These are phyloP conservation scores for Sphaerulina musiva DNA, from an alignment of 2,329 filamentous ascomycete species.

Conservation along the genomic window DNA sequence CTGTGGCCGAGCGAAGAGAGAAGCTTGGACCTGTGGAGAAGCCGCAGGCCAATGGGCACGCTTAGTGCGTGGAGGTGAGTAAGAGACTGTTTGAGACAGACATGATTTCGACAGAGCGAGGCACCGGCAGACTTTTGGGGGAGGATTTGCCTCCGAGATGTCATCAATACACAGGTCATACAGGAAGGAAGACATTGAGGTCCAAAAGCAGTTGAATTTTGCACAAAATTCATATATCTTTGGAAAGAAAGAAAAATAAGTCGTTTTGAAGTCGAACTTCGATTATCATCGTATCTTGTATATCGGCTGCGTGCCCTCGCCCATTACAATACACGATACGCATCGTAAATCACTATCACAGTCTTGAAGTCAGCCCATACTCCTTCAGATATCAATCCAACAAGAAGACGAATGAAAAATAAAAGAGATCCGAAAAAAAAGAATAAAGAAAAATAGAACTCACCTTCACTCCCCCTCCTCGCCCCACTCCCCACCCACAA, in stretches of 20 bases:
- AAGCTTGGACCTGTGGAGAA: conserved; percentile 34
- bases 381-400: no score
- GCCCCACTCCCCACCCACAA: conserved; percentile 19
- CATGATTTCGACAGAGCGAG: neutral
- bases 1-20: conserved; percentile 67
- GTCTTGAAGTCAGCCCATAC: no score
- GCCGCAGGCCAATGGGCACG: conserved; percentile 19
- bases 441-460: neutral
- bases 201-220: no score
- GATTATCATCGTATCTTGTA: neutral
- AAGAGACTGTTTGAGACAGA: no score
- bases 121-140: no score
- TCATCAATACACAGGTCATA: no score
- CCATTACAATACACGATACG: conserved; percentile 11
- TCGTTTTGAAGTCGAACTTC: neutral
- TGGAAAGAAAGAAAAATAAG: neutral
- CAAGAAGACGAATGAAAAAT: no score
- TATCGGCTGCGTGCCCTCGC: neutral
- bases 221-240: no score
- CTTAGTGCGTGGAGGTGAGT: conserved; percentile 1
- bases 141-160: no score
- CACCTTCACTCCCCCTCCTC: conserved; percentile 17
- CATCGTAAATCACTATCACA: conserved; percentile 17
- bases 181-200: no score
- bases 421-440: no score